phyloP scores from a whole-genome alignment of 176 grass and related monocot genomes.

The Carex parvula region DNA sequence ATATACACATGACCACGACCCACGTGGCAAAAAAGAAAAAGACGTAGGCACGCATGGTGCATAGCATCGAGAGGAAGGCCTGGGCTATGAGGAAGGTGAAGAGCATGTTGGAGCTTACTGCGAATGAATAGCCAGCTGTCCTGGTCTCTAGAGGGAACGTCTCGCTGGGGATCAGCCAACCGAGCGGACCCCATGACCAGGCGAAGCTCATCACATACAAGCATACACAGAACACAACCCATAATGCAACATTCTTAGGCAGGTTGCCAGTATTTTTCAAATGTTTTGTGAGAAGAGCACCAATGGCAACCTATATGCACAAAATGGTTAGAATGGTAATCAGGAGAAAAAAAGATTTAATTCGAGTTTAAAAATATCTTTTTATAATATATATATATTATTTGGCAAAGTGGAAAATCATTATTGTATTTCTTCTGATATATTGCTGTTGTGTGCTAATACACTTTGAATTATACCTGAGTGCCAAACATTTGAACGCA shows the following conservation, averaged over 20 bases:
- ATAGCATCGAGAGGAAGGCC: slow-evolving; percentile 76
- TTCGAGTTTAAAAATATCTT: too few species aligned
- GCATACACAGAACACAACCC: slow-evolving; percentile 49
- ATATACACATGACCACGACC: slow-evolving; percentile 36
- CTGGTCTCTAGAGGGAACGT: slow-evolving; percentile 57
- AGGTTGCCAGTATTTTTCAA: slow-evolving; percentile 11
- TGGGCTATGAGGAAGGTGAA: slow-evolving; percentile 80
- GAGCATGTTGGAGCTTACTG: slow-evolving; percentile 68
- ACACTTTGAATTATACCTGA: slow-evolving; percentile 31
- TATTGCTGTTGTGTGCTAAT: not conserved
- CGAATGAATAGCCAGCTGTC: slow-evolving; percentile 38
- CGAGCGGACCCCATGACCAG: slow-evolving; percentile 62
- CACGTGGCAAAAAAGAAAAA: slow-evolving; percentile 61
- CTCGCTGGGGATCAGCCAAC: slow-evolving; percentile 66
- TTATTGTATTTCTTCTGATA: not conserved
- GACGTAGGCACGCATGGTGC: slow-evolving; percentile 32
- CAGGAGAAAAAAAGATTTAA: not conserved
- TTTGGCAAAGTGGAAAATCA: not conserved
- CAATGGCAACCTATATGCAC: slow-evolving; percentile 21
- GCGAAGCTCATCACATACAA: slow-evolving; percentile 59
- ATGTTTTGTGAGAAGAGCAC: slow-evolving; percentile 33
- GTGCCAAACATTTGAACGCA: slow-evolving; percentile 54
- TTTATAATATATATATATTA: too few species aligned
- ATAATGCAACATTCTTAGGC: not conserved
- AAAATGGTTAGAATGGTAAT: not conserved